Percentiles rank a stretch among this genome's conserved stretches.
These are phyloP conservation scores for Solanum pinnatisectum DNA, from an alignment of 257 asterid species.

Conservation along the genomic window DNA sequence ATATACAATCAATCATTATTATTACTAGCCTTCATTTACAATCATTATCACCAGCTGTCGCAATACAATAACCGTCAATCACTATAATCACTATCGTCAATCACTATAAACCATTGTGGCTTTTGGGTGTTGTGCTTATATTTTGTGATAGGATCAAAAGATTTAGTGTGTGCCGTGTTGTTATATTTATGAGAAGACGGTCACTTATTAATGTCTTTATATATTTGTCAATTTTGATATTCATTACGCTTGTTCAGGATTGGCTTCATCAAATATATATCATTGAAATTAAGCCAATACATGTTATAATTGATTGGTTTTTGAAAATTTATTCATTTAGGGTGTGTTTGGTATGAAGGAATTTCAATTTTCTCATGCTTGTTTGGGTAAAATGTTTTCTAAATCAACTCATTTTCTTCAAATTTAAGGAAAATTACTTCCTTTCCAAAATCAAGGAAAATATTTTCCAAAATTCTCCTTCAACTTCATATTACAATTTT, in stretches of 20 bases:
- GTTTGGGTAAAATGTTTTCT: too few species aligned
- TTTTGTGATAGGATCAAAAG: neutral
- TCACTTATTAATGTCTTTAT: neutral
- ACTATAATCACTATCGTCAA: fast-evolving
- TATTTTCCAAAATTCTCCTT: too few species aligned
- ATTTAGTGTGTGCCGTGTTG: neutral
- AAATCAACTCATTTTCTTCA: too few species aligned
- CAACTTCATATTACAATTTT: too few species aligned
- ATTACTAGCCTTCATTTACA: neutral
- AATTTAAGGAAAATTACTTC: too few species aligned
- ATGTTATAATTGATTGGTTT: neutral
- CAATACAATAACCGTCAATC: neutral
- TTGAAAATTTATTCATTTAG: neutral
- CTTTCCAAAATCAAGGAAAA: too few species aligned
- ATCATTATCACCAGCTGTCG: fast-evolving
- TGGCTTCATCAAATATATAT: neutral
- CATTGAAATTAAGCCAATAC: neutral
- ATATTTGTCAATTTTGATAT: neutral
- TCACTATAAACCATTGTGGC: neutral
- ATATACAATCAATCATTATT: neutral
- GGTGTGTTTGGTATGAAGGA: too few species aligned
- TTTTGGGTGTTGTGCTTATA: neutral
- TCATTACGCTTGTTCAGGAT: neutral
- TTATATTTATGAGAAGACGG: too few species aligned
- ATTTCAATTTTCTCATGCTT: too few species aligned